These are phyloP conservation scores for Taphrina betulina DNA, from an alignment of 1,139 yeast genomes.

Conservation along the genomic window DNA sequence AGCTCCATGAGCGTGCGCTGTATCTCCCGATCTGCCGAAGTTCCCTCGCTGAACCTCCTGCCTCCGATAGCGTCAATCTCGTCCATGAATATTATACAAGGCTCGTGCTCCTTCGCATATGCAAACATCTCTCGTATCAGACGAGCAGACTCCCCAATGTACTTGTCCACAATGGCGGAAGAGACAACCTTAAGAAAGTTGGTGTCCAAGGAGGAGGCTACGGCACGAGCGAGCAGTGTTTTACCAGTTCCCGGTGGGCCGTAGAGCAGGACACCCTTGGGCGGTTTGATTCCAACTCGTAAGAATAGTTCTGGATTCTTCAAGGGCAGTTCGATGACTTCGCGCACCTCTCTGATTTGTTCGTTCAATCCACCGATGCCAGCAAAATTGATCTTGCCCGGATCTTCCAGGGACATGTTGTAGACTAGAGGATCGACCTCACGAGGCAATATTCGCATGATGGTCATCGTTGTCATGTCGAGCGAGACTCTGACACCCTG, in stretches of 20 bases:
- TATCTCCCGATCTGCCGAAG: constrained; percentile 97
- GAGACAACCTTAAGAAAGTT: constrained; percentile 98
- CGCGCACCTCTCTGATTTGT: constrained; percentile 93
- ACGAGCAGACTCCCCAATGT: constrained; percentile 97
- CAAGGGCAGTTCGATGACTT: constrained; percentile 94
- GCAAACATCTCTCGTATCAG: constrained; percentile 98
- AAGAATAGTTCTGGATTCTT: constrained; percentile 95
- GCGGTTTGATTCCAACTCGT: constrained; percentile 96
- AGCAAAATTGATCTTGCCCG: constrained; percentile 90
- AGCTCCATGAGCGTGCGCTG: constrained; percentile 98
- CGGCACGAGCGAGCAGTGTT: constrained; percentile 93
- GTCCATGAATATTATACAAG: constrained; percentile 98
- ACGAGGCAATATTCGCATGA: constrained; percentile 95
- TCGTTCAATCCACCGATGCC: constrained; percentile 97
- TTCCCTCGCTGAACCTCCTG: constrained; percentile 96
- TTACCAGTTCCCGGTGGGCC: constrained; percentile 99
- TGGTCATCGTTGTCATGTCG: constrained; percentile 96
- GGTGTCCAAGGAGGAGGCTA: constrained; percentile 98
- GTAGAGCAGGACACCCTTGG: constrained; percentile 92
- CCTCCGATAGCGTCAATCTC: constrained; percentile 99
- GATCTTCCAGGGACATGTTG: constrained; percentile 97
- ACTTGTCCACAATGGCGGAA: constrained; percentile 96
- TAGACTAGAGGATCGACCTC: constrained; percentile 98
- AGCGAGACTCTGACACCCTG: constrained; percentile 96
- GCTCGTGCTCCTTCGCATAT: constrained; percentile 97